Evolutionary conservation across 2,329 filamentous ascomycete genomes (phyloP).

Genomic region (Nothopassalora personata): DNA sequence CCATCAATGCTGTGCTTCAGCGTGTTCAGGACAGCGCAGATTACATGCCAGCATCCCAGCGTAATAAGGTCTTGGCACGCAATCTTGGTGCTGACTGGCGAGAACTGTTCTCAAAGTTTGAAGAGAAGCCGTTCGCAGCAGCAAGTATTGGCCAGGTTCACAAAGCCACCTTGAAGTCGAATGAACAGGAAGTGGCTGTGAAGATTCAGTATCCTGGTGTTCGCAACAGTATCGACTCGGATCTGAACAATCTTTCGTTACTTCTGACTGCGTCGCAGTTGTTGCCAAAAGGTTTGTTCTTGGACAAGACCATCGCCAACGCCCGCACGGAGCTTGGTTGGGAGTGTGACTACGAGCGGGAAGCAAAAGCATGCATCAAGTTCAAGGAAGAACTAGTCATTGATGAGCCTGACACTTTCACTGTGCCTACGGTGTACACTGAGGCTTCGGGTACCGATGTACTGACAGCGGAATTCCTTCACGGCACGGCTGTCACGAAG

Average conservation of each 20-base stretch:
- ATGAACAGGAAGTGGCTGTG: slow-evolving; percentile 73
- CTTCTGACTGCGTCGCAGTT: slow-evolving; percentile 86
- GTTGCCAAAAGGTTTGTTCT: slow-evolving; percentile 83
- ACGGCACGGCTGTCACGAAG: slow-evolving; percentile 79
- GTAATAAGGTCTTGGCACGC: slow-evolving; percentile 70
- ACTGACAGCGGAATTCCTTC: slow-evolving; percentile 87
- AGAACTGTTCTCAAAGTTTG: slow-evolving; percentile 74
- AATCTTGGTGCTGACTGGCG: slow-evolving; percentile 85
- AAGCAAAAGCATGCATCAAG: slow-evolving; percentile 71
- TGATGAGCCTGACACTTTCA: slow-evolving; percentile 68
- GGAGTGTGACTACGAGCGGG: slow-evolving; percentile 93
- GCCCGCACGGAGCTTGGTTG: slow-evolving; percentile 85
- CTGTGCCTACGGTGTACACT: slow-evolving; percentile 69
- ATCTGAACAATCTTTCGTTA: slow-evolving; percentile 86
- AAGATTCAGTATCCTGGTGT: slow-evolving; percentile 98
- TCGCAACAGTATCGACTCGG: slow-evolving; percentile 90
- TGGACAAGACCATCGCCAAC: slow-evolving; percentile 96
- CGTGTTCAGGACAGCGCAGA: slow-evolving; percentile 94
- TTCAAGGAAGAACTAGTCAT: slow-evolving; percentile 68
- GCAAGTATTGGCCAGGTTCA: slow-evolving; percentile 98
- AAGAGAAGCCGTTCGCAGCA: slow-evolving; percentile 87
- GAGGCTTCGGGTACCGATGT: slow-evolving; percentile 82
- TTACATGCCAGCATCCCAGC: slow-evolving; percentile 94
- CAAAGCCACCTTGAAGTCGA: slow-evolving; percentile 71
- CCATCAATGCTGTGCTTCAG: slow-evolving; percentile 84